Percentiles rank a stretch among this genome's conserved stretches.
Conservation (phyloP, 1,284 basidiomycete genomes). For the Trametes pubescens region DNA sequence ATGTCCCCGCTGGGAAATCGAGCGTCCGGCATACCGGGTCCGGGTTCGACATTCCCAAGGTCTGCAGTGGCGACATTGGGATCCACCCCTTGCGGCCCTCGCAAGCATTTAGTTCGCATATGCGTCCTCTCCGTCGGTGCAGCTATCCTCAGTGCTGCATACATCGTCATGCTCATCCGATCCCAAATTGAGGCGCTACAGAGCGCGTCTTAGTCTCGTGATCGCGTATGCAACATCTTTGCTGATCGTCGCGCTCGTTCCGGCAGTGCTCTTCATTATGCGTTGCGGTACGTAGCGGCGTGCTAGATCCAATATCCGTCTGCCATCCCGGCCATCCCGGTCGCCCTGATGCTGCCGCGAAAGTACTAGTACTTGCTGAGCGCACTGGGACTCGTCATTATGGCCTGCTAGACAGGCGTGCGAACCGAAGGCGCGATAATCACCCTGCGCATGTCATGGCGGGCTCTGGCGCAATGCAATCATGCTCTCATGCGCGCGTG, state of each 20-base stretch:
- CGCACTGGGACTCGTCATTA: slow-evolving; percentile 2
- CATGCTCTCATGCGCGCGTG: slow-evolving; percentile 18
- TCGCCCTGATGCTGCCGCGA: not conserved
- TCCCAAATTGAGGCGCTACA: not conserved
- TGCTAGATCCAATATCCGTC: not conserved
- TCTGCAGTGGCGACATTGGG: not conserved
- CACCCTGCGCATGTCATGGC: slow-evolving; percentile 26
- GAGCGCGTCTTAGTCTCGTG: slow-evolving; percentile 26
- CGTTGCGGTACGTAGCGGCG: not conserved
- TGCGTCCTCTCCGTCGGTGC: not conserved
- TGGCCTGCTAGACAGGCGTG: slow-evolving; percentile 43
- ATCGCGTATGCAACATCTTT: slow-evolving; percentile 19
- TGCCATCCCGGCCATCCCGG: not conserved
- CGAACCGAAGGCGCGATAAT: slow-evolving; percentile 57
- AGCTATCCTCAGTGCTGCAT: too few species aligned
- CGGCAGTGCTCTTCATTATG: slow-evolving; percentile 10
- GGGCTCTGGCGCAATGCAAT: slow-evolving; percentile 21
- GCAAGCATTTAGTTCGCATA: too few species aligned
- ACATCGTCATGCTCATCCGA: too few species aligned
- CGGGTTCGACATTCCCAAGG: slow-evolving; percentile 4
- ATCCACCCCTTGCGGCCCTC: not conserved
- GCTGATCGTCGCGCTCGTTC: slow-evolving; percentile 20
- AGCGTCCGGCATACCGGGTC: not conserved
- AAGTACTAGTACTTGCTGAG: slow-evolving; percentile 9
- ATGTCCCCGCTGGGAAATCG: not conserved